A percentile compares a stretch with the other conserved stretches of the same genome.
Evolutionary conservation across 2,329 filamentous ascomycete species (phyloP).

Genomic region (Aspergillus viridinutans): DNA sequence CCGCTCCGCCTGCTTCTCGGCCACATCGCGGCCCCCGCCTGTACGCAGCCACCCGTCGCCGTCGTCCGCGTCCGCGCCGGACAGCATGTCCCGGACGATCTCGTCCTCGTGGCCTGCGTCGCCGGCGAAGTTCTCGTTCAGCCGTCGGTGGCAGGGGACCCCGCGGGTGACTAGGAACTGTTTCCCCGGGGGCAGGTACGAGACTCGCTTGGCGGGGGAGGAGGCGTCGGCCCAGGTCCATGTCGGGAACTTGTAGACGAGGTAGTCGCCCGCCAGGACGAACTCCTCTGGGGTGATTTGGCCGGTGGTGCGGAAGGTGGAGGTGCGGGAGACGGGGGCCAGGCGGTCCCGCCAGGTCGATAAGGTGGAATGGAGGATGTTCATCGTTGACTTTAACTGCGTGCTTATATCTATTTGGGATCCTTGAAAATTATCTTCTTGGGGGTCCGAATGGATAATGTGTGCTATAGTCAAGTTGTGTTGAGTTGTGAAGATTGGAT

Average conservation of each 20-base stretch:
- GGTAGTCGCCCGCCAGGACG: conserved; percentile 88
- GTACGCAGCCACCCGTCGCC: conserved; percentile 92
- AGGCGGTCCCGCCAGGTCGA: conserved; percentile 89
- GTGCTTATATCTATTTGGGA: neutral
- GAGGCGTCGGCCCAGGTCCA: conserved; percentile 96
- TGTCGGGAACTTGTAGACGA: conserved; percentile 98
- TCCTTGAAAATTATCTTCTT: neutral
- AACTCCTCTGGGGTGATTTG: conserved; percentile 98
- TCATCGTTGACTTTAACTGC: conserved; percentile 53
- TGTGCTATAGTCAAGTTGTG: neutral
- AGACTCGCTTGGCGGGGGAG: conserved; percentile 69
- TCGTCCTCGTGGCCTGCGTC: conserved; percentile 82
- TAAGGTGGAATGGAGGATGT: conserved; percentile 86
- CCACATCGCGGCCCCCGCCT: conserved; percentile 60
- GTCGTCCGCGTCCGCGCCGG: conserved; percentile 66
- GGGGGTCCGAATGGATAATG: neutral
- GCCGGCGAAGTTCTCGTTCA: conserved; percentile 90
- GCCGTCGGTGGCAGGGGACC: conserved; percentile 84
- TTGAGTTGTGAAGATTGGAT: neutral
- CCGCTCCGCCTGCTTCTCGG: conserved; percentile 70
- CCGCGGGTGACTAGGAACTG: conserved; percentile 94
- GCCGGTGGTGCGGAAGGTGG: conserved; percentile 87
- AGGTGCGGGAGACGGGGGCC: conserved; percentile 82
- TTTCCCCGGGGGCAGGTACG: conserved; percentile 80
- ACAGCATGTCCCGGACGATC: conserved; percentile 73